Percentiles rank a stretch among this genome's conserved stretches.
Conservation (phyloP, 2,329 filamentous ascomycete genomes). For the Phialophora verrucosa region DNA sequence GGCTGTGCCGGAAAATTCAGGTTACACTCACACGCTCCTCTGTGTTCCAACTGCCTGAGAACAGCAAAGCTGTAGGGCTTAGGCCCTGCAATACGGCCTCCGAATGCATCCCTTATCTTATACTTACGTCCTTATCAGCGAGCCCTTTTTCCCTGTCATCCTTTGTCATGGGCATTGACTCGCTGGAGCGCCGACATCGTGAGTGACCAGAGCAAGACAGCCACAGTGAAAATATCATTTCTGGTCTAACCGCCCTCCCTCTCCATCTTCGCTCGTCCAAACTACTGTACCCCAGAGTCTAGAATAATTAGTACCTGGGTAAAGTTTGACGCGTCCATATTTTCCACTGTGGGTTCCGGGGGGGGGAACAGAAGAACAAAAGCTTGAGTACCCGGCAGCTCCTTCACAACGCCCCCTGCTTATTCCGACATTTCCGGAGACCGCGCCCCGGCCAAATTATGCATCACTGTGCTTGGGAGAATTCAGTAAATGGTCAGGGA, state of each 20-base stretch:
- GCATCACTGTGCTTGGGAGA: background rate
- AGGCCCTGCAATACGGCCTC: slow-evolving; percentile 16
- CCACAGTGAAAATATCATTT: background rate
- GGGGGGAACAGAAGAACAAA: slow-evolving; percentile 7
- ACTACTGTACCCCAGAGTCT: background rate
- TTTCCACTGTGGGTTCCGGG: background rate
- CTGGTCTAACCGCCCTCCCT: background rate
- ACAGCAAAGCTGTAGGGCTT: slow-evolving; percentile 24
- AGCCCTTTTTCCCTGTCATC: background rate
- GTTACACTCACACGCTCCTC: slow-evolving; percentile 7
- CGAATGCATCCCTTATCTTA: slow-evolving; percentile 16
- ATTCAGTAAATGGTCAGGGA: background rate
- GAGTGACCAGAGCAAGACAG: background rate
- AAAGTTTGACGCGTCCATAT: background rate
- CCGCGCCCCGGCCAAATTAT: background rate
- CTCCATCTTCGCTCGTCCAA: background rate
- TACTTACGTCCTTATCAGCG: background rate
- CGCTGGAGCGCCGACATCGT: background rate
- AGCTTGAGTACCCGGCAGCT: background rate
- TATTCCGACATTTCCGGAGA: slow-evolving; percentile 10
- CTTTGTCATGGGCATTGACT: background rate
- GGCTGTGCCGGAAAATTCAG: slow-evolving; percentile 11
- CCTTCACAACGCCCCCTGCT: slow-evolving; percentile 1
- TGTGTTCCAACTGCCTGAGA: slow-evolving; percentile 7
- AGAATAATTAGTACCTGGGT: background rate